Evolutionary conservation across 2,329 filamentous ascomycete species (phyloP), one percentile per base, ranked within the genome.

Genomic region (Phaeosphaeria sp.): DNA sequence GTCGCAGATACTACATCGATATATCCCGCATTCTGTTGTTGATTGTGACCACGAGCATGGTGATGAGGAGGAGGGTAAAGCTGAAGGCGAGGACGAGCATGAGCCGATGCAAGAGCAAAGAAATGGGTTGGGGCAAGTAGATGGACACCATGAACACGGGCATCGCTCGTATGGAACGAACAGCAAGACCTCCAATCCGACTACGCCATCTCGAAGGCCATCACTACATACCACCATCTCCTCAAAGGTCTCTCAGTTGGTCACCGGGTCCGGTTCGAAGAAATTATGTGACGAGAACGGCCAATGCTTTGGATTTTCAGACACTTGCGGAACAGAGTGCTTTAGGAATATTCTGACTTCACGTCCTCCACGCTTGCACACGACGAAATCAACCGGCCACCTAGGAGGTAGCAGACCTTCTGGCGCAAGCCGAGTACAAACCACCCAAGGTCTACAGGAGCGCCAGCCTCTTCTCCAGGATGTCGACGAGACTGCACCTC

Each of bases 1-100:
- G 22, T 93, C 91, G 9, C 84, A 90, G 50, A 74, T 92, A 23
- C 79, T 93, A 55, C 91, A 95, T 71, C 85, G 84, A 36, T 87
- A 88, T 65, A 88, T 93, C 72, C 91, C 91, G 6, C 91, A 90
- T 18, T 89, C 92, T 66, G 88, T 93, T 5, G 90, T 93, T 54
- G 90, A 91, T 72, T 95, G 91, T 76, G 90, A 92, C 62, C 90
- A 93, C 69, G 85, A 83, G 46, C 90, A 93, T 68, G 83, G 86
- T 13, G 88, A 88, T 20, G 78, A 83, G 59, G 76, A 77, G 54
- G 70, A 75, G 52, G 72, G 73, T 5, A 76, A 73, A 27, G 64
- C 65, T 44, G 60, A 70, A 41, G 55, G 54, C 3, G 59, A 43
- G 6, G 62, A 68, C 17, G 33, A 50, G 7, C 64, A 71, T 44